A percentile compares a stretch with the other conserved stretches of the same genome.
Conservation (phyloP, 2,329 filamentous ascomycete species). For the Huntiella savannae region DNA sequence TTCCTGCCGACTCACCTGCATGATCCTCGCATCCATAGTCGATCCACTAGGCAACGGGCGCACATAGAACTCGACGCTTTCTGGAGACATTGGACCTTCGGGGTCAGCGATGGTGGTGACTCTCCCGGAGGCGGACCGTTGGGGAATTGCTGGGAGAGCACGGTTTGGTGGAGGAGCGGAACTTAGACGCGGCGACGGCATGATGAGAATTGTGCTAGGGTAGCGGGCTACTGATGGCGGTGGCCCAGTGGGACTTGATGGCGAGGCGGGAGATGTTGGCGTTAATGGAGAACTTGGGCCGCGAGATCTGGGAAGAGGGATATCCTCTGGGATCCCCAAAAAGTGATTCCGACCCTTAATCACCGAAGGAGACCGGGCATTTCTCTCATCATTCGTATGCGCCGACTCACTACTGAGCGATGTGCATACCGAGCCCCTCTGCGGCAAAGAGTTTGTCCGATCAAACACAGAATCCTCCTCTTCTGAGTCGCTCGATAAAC, state of each 20-base stretch:
- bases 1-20: slow-evolving; percentile 39
- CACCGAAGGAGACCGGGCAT: slow-evolving; percentile 14
- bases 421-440: slow-evolving; percentile 10
- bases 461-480: slow-evolving; percentile 21
- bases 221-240: neutral
- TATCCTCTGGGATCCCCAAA: slow-evolving; percentile 21
- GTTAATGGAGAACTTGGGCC: slow-evolving; percentile 3
- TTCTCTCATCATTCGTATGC: slow-evolving; percentile 8
- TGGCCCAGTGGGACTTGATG: slow-evolving; percentile 15
- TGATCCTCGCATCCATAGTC: slow-evolving; percentile 25
- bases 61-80: slow-evolving; percentile 30
- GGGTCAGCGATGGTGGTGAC: slow-evolving; percentile 21
- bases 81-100: slow-evolving; percentile 33
- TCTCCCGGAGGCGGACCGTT: slow-evolving; percentile 8
- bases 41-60: slow-evolving; percentile 22
- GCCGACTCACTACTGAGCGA: slow-evolving; percentile 9
- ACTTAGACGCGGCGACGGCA: slow-evolving; percentile 2
- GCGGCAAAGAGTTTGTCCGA: slow-evolving; percentile 7
- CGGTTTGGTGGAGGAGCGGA: slow-evolving; percentile 8
- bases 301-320: slow-evolving; percentile 6
- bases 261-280: slow-evolving; percentile 1
- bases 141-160: slow-evolving; percentile 5
- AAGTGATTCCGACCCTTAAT: slow-evolving; percentile 25
- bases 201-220: slow-evolving; percentile 3
- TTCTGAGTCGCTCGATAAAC: slow-evolving; percentile 39